Percentiles rank a stretch among this genome's conserved stretches.
Evolutionary conservation across 768 basidiomycete species (phyloP).

Genomic region (Mycena alexandri): DNA sequence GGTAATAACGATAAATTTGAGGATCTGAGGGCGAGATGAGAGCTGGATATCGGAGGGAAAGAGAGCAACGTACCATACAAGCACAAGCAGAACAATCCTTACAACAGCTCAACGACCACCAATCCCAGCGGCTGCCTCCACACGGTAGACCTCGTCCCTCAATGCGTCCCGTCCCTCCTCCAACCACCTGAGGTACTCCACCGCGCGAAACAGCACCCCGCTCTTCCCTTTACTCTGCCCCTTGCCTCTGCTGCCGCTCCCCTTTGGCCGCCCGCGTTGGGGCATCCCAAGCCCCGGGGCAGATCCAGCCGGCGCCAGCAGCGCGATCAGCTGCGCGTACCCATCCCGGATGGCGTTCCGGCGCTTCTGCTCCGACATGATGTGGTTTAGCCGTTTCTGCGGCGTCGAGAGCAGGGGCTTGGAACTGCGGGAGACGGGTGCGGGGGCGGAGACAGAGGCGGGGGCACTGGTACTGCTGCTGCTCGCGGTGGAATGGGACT

Average conservation of each 20-base stretch:
- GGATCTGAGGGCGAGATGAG: not conserved
- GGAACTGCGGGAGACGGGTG: slow-evolving; percentile 44
- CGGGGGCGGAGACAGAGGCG: slow-evolving; percentile 37
- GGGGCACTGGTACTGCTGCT: slow-evolving; percentile 19
- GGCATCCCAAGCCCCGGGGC: slow-evolving; percentile 79
- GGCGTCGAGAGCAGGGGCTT: slow-evolving; percentile 84
- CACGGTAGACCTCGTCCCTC: slow-evolving; percentile 71
- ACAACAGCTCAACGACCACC: not conserved
- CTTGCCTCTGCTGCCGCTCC: slow-evolving; percentile 75
- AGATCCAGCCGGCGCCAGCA: slow-evolving; percentile 83
- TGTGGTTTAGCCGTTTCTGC: slow-evolving; percentile 92
- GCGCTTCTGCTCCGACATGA: slow-evolving; percentile 94
- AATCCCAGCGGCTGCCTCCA: slow-evolving; percentile 78
- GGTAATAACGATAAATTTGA: not conserved
- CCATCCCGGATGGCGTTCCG: slow-evolving; percentile 93
- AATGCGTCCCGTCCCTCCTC: slow-evolving; percentile 85
- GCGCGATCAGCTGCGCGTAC: slow-evolving; percentile 85
- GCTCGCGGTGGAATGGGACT: slow-evolving; percentile 11
- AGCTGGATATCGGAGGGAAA: not conserved
- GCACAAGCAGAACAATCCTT: not conserved
- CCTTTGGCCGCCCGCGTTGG: slow-evolving; percentile 84
- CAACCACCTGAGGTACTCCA: slow-evolving; percentile 88
- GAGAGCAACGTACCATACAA: not conserved
- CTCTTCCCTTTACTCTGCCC: slow-evolving; percentile 89
- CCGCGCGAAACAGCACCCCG: slow-evolving; percentile 88